A percentile compares a stretch with the other conserved stretches of the same genome.
phyloP scores from a whole-genome alignment of 2,329 filamentous ascomycete genomes.

The Trichoderma semiorbis region DNA sequence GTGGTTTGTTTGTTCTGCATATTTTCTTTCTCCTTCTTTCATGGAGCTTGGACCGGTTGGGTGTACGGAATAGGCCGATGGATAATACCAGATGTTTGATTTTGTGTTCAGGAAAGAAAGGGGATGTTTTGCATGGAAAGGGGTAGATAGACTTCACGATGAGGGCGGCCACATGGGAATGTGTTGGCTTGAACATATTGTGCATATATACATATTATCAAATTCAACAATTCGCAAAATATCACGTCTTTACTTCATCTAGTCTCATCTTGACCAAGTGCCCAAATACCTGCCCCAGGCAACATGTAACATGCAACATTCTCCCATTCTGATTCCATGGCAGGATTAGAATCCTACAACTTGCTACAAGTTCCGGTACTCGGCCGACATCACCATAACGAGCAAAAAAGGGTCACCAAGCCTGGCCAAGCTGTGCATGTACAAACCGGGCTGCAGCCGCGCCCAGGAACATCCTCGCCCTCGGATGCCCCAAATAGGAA shows the following conservation, averaged over 20 bases:
- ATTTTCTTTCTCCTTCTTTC: not conserved
- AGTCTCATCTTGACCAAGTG: not conserved
- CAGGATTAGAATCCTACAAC: not conserved
- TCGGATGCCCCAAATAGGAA: constrained; percentile 13
- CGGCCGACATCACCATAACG: not conserved
- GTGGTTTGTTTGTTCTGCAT: not conserved
- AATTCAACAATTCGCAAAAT: not conserved
- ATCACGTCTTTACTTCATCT: not conserved
- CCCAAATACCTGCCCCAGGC: not conserved
- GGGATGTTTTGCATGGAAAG: not conserved
- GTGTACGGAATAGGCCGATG: not conserved
- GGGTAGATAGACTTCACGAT: not conserved
- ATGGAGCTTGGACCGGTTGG: not conserved
- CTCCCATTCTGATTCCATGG: not conserved
- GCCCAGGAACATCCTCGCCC: not conserved
- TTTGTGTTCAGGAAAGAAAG: not conserved
- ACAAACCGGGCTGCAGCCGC: not conserved
- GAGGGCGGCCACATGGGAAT: not conserved
- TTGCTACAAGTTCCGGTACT: not conserved
- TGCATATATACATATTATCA: not conserved
- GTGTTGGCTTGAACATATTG: not conserved
- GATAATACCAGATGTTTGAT: not conserved
- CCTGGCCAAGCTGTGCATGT: not conserved
- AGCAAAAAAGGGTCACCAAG: not conserved
- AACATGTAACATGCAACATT: not conserved